Percentiles rank a stretch among this genome's conserved stretches.
These are phyloP conservation scores for Fusarium sp. DNA, from an alignment of 2,329 filamentous ascomycete species.

Conservation along the genomic window DNA sequence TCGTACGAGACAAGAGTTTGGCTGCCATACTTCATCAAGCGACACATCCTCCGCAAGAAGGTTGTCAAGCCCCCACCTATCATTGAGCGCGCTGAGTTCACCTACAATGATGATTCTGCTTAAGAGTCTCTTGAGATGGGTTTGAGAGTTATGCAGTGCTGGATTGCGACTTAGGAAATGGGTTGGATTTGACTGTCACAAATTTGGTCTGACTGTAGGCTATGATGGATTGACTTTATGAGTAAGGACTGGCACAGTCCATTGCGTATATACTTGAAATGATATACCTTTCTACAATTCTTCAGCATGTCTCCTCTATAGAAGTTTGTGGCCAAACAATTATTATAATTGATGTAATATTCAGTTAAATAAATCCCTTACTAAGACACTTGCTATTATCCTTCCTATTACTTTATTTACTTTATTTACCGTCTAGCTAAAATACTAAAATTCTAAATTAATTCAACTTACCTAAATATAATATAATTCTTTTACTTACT, in stretches of 20 bases:
- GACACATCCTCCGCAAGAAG: slow-evolving; percentile 53
- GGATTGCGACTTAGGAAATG: accelerated
- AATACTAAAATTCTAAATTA: too few relatives aligned
- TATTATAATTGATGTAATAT: too few relatives aligned
- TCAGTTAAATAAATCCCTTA: too few relatives aligned
- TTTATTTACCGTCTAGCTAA: too few relatives aligned
- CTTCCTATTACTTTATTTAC: too few relatives aligned
- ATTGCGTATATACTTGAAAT: not conserved
- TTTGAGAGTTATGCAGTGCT: accelerated
- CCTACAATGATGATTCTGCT: slow-evolving; percentile 16
- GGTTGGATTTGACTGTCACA: not conserved
- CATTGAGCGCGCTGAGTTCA: slow-evolving; percentile 41
- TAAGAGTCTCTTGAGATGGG: not conserved
- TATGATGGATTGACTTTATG: too few relatives aligned
- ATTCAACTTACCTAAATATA: too few relatives aligned
- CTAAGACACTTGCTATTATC: too few relatives aligned
- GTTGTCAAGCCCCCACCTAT: slow-evolving; percentile 52
- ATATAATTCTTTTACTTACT: too few relatives aligned
- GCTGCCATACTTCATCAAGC: slow-evolving; percentile 57
- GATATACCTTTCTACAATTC: not conserved
- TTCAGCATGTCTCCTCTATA: too few relatives aligned
- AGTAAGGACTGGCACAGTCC: too few relatives aligned
- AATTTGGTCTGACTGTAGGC: not conserved
- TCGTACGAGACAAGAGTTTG: slow-evolving; percentile 51
- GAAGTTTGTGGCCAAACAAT: too few relatives aligned